phyloP scores from a whole-genome alignment of 169 alveolate species.

The Eimeria brunetti region DNA sequence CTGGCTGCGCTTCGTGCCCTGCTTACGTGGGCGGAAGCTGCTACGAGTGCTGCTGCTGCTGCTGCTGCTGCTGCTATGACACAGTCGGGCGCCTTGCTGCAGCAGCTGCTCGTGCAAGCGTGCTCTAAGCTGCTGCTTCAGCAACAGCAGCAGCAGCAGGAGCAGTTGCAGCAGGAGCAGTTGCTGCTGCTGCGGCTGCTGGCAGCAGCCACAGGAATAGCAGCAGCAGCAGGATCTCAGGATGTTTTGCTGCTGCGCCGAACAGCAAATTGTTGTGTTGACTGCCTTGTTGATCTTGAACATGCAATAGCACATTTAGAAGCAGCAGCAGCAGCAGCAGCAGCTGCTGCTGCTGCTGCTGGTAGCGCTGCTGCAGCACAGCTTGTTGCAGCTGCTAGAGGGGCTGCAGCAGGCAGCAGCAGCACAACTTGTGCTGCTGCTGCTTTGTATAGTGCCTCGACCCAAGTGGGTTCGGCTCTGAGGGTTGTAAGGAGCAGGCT shows the following conservation, averaged over 20 bases:
- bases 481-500: neutral
- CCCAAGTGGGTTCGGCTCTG: neutral
- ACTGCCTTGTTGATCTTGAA: slow-evolving; percentile 24
- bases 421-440: slow-evolving; percentile 4
- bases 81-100: slow-evolving; percentile 42
- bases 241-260: slow-evolving; percentile 60
- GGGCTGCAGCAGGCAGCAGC: neutral
- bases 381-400: neutral
- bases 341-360: neutral
- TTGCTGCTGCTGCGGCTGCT: too few relatives aligned
- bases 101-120: slow-evolving; percentile 18
- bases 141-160: slow-evolving; percentile 26
- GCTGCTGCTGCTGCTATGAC: neutral
- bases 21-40: slow-evolving; percentile 24
- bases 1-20: slow-evolving; percentile 11
- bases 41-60: slow-evolving; percentile 10
- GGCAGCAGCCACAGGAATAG: too few relatives aligned
- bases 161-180: neutral
- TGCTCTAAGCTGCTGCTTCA: slow-evolving; percentile 8
- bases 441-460: neutral
- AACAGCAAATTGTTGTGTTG: slow-evolving; percentile 43
- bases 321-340: neutral
- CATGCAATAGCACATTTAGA: neutral
- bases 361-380: neutral
- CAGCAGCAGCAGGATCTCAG: slow-evolving; percentile 26